Base-by-base conservation (phyloP, 495 filamentous ascomycete species). In the Penicillium coprophilum region DNA sequence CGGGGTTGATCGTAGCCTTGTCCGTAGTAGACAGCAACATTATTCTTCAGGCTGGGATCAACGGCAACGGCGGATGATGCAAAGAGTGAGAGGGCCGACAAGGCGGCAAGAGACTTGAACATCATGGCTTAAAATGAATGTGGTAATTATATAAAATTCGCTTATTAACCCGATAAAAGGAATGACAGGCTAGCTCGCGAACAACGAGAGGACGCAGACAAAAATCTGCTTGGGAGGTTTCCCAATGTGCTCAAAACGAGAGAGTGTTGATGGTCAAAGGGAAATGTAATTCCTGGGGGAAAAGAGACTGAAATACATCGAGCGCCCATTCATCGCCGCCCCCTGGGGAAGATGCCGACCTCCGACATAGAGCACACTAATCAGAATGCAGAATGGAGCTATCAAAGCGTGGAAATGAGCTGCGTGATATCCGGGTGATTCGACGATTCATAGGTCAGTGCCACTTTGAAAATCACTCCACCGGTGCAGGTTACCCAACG, bases 1-100 rank as follows among this genome's bases (percentile, higher is more conserved):
- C 76, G 75, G 24, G 60, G 53, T 48, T 81, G 78, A 44, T 70
- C 38, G 10, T 48, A 43, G 52, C 78, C 78, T 78, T 81, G 78
- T 13, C 66, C 86, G 76, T 84, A 89, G 67, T 88, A 89, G 23
- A 88, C 72, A 21, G 81, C 83, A 59, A 88, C 64, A 64, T 87
- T 88, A 54, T 73, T 77, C n/a, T 74, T 76, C 5, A 76, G 68
- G 30, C 58, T 50, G 4, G 76, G 55, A 61, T 79, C 66, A 61
- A 86, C 82, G 46, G 79, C 82, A 49, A 77, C 51, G 13, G 78
- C 61, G 39, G 65, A 43, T 28, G 70, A 61, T 54, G 60, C 53
- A 32, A 74, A 46, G 32, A 59, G 59, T 39, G 71, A 67, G 24
- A 74, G 49, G n/a, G 64, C 70, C 46, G 63, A 49, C 58, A 60